These are phyloP conservation scores for Mortierella sp. DNA, from an alignment of 371 early-diverging fungal genomes.

Conservation along the genomic window DNA sequence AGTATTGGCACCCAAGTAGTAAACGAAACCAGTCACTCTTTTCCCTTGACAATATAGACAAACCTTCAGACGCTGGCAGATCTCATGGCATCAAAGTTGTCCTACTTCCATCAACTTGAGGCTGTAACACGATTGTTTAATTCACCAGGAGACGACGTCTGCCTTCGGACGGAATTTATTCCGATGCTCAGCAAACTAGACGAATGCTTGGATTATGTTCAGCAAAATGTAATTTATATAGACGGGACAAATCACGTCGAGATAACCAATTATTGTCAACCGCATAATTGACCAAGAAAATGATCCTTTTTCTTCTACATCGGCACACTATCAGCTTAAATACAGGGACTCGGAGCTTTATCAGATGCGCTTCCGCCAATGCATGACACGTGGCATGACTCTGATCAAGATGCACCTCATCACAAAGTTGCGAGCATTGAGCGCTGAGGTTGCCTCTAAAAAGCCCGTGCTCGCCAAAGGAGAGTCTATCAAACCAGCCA, in stretches of 20 bases:
- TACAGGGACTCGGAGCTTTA: conserved; percentile 92
- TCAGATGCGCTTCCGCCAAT: conserved; percentile 90
- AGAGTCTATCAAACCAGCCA: conserved; percentile 51
- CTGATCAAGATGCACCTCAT: conserved; percentile 91
- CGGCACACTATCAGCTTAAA: conserved; percentile 58
- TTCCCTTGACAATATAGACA: conserved; percentile 51
- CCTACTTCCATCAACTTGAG: conserved; percentile 87
- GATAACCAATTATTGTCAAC: not conserved
- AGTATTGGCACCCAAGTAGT: too few species aligned
- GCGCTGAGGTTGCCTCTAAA: conserved; percentile 71
- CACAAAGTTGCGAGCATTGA: conserved; percentile 72
- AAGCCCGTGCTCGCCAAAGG: conserved; percentile 54
- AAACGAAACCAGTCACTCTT: not conserved
- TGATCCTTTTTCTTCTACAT: not conserved
- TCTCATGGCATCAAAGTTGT: conserved; percentile 70
- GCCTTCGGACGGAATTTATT: conserved; percentile 80
- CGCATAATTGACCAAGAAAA: not conserved
- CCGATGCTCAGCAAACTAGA: conserved; percentile 84
- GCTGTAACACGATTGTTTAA: conserved; percentile 82
- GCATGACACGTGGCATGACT: conserved; percentile 90
- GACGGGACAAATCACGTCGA: not conserved
- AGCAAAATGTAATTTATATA: conserved; percentile 69
- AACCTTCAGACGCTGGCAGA: conserved; percentile 76
- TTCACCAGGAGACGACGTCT: conserved; percentile 86
- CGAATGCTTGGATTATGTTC: conserved; percentile 84